Conservation (phyloP, 2,329 filamentous ascomycete species). For the Scedosporium boydii region DNA sequence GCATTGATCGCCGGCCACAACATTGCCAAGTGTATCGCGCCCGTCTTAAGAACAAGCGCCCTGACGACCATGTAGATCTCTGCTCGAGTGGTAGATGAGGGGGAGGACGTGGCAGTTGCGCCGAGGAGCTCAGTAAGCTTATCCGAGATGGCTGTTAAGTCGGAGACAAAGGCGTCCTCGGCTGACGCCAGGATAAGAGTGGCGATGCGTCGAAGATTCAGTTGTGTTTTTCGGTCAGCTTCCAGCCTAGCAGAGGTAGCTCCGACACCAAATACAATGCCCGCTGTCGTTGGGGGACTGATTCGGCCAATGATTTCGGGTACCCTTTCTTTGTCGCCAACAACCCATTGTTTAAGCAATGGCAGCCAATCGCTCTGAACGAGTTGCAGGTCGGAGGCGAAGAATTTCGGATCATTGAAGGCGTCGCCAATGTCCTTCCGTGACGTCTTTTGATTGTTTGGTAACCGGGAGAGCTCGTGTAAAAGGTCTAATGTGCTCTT, state of each 20-base stretch:
- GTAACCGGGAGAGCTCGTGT: conserved; percentile 65
- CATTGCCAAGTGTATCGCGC: conserved; percentile 67
- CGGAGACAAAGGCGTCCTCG: conserved; percentile 69
- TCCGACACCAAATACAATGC: conserved; percentile 97
- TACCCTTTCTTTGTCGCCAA: conserved; percentile 82
- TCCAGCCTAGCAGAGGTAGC: conserved; percentile 90
- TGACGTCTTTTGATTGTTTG: conserved; percentile 79
- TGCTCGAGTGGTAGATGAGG: conserved; percentile 78
- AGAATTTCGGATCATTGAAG: conserved; percentile 84
- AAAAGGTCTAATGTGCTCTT: conserved; percentile 62
- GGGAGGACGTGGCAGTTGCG: conserved; percentile 80
- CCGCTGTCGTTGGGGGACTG: conserved; percentile 78
- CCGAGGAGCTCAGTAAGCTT: conserved; percentile 79
- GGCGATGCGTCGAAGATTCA: conserved; percentile 76
- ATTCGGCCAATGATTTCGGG: conserved; percentile 71
- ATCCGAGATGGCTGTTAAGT: conserved; percentile 64
- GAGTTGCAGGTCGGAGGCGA: conserved; percentile 56
- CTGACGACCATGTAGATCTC: conserved; percentile 86
- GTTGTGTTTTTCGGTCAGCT: conserved; percentile 84
- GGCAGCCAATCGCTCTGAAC: conserved; percentile 71
- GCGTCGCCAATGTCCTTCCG: conserved; percentile 87
- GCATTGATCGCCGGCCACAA: conserved; percentile 87
- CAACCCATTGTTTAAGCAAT: conserved; percentile 72
- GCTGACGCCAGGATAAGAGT: conserved; percentile 68
- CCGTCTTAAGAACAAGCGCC: conserved; percentile 70